Percentiles rank a stretch among this genome's conserved stretches.
phyloP scores from a whole-genome alignment of 2,329 filamentous ascomycete species.

The Colletotrichum magnum region DNA sequence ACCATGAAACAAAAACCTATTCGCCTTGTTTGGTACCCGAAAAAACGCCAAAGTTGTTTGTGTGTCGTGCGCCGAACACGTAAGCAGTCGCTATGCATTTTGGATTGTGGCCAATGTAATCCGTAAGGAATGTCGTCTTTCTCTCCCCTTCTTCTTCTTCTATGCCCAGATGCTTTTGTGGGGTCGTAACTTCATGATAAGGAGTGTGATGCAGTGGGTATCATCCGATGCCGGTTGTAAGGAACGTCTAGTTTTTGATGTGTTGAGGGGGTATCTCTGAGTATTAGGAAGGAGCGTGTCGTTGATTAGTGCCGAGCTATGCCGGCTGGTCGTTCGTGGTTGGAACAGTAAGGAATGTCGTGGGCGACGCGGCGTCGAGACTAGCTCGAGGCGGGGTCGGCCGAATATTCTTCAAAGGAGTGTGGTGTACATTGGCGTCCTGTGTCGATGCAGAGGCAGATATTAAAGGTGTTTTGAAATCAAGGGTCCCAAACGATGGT shows the following conservation, averaged over 20 bases:
- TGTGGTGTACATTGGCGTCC: constrained; percentile 53
- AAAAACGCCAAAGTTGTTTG: constrained; percentile 31
- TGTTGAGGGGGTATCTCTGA: constrained; percentile 49
- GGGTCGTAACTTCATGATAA: constrained; percentile 50
- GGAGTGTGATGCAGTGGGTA: constrained; percentile 53
- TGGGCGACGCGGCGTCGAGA: constrained; percentile 15
- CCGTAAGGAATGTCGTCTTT: constrained; percentile 41
- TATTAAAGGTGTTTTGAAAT: constrained; percentile 44
- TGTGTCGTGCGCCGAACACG: constrained; percentile 40
- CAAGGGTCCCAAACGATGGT: constrained; percentile 41
- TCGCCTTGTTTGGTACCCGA: constrained; percentile 22
- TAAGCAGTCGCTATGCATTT: constrained; percentile 71
- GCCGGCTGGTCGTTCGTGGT: constrained; percentile 29
- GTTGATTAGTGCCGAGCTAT: constrained; percentile 22
- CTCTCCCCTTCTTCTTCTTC: constrained; percentile 18
- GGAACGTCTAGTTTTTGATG: constrained; percentile 35
- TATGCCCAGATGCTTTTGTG: constrained; percentile 42
- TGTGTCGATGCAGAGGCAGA: constrained; percentile 48
- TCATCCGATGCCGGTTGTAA: constrained; percentile 39
- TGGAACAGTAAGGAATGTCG: constrained; percentile 56
- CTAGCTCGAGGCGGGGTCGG: constrained; percentile 45
- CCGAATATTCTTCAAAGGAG: constrained; percentile 48
- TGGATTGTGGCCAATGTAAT: constrained; percentile 53
- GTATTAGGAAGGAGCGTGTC: constrained; percentile 50
- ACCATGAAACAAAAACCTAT: neutral